These are phyloP conservation scores for Cymodocea nodosa DNA, from an alignment of 116 monocot genomes.

Conservation along the genomic window DNA sequence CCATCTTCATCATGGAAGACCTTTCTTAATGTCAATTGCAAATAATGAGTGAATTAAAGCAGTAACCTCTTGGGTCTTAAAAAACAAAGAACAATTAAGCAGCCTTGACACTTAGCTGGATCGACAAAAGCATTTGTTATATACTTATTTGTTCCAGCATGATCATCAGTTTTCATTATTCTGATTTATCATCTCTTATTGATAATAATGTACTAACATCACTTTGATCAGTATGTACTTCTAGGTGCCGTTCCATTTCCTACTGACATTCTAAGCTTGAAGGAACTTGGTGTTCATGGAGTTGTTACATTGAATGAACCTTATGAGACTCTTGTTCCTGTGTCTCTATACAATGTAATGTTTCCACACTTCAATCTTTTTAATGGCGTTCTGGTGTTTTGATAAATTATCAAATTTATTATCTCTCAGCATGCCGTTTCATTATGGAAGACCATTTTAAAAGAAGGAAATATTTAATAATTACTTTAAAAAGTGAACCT, in stretches of 20 bases:
- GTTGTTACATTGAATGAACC: constrained; percentile 52
- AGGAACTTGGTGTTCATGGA: constrained; percentile 39
- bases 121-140: too few relatives aligned
- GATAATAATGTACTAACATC: not conserved
- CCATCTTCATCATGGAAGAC: too few relatives aligned
- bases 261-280: constrained; percentile 31
- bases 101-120: too few relatives aligned
- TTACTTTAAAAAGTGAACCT: too few relatives aligned
- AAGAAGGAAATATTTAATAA: too few relatives aligned
- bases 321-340: constrained; percentile 50
- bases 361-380: not conserved
- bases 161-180: not conserved
- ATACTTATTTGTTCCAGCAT: not conserved
- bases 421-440: not conserved
- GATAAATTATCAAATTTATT: not conserved
- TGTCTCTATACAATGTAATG: constrained; percentile 36
- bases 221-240: constrained; percentile 25
- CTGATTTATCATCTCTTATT: not conserved
- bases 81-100: too few relatives aligned
- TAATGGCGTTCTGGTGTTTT: not conserved
- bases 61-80: too few relatives aligned
- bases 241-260: constrained; percentile 54
- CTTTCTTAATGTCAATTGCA: too few relatives aligned
- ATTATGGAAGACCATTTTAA: too few relatives aligned
- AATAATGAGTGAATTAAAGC: too few relatives aligned